phyloP scores from a whole-genome alignment of 2,329 filamentous ascomycete species.

The Parafenestella ontariensis region DNA sequence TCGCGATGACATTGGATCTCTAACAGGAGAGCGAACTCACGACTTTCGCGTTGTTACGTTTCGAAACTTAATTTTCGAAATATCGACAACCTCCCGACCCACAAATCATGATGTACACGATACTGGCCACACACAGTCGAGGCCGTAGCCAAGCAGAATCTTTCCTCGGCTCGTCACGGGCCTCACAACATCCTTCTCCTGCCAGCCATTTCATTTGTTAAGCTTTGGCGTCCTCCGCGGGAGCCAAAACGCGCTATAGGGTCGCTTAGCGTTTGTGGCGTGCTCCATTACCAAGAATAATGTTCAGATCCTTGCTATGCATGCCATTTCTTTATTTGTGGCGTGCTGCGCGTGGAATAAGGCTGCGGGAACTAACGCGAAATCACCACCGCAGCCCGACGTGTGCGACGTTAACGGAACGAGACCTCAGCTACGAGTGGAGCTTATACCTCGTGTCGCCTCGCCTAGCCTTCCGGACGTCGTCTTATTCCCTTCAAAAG shows the following conservation, averaged over 20 bases:
- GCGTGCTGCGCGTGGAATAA: constrained; percentile 15
- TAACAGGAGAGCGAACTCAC: not conserved
- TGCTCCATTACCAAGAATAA: not conserved
- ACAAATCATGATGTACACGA: not conserved
- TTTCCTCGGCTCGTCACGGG: not conserved
- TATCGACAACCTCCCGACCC: constrained; percentile 1
- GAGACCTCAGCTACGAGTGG: constrained; percentile 13
- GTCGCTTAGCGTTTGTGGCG: not conserved
- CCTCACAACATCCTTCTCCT: too few species aligned
- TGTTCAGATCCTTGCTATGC: constrained; percentile 3
- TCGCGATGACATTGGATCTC: not conserved
- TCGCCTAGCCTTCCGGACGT: not conserved
- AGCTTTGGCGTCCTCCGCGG: not conserved
- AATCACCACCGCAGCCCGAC: constrained; percentile 17
- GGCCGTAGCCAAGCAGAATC: not conserved
- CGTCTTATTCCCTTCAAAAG: not conserved
- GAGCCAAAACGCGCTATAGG: not conserved
- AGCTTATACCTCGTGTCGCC: constrained; percentile 10
- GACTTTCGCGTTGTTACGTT: not conserved
- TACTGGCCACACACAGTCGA: not conserved
- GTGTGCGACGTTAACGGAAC: constrained; percentile 17
- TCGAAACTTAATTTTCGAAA: constrained; percentile 5
- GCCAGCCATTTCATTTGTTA: constrained; percentile 1
- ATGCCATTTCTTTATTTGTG: constrained; percentile 10
- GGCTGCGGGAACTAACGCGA: constrained; percentile 17